These are phyloP conservation scores for Perilla frutescens DNA, from an alignment of 257 asterid genomes.

Conservation along the genomic window DNA sequence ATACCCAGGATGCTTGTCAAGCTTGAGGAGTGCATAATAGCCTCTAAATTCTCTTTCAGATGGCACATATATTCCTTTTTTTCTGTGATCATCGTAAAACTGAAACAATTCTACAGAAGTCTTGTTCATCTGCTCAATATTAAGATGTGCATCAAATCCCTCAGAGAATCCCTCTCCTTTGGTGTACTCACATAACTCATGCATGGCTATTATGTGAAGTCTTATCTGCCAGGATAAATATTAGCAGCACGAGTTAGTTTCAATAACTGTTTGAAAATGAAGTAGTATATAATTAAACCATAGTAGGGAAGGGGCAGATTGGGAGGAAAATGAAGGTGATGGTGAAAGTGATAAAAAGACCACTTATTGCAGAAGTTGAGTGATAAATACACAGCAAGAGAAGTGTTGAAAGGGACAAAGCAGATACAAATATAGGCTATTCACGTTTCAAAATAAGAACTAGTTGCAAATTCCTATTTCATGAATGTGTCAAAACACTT, in stretches of 20 bases:
- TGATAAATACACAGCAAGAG: constrained; percentile 17
- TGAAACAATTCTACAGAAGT: constrained; percentile 95
- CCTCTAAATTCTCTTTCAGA: constrained; percentile 97
- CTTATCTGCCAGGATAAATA: constrained; percentile 72
- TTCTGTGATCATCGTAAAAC: constrained; percentile 91
- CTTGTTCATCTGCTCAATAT: constrained; percentile 99
- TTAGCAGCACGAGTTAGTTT: constrained; percentile 26
- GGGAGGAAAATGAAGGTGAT: constrained; percentile 20
- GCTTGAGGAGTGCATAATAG: constrained; percentile 98
- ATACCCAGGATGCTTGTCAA: constrained; percentile 98
- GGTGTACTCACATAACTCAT: constrained; percentile 92
- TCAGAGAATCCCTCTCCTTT: constrained; percentile 98
- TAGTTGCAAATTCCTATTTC: neutral
- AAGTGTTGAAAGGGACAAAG: neutral
- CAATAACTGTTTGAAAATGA: constrained; percentile 1
- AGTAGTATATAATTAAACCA: constrained; percentile 16
- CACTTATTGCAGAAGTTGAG: constrained; percentile 9
- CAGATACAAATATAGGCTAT: no score
- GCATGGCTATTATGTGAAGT: constrained; percentile 98
- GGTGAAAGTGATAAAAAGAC: neutral
- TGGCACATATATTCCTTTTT: constrained; percentile 76
- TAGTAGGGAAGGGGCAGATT: constrained; percentile 1
- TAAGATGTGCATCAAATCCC: constrained; percentile 99
- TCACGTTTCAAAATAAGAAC: constrained; percentile 3
- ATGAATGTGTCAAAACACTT: neutral